phyloP scores from a whole-genome alignment of 108 stramenopile genomes.

The Licmophora abbreviata region DNA sequence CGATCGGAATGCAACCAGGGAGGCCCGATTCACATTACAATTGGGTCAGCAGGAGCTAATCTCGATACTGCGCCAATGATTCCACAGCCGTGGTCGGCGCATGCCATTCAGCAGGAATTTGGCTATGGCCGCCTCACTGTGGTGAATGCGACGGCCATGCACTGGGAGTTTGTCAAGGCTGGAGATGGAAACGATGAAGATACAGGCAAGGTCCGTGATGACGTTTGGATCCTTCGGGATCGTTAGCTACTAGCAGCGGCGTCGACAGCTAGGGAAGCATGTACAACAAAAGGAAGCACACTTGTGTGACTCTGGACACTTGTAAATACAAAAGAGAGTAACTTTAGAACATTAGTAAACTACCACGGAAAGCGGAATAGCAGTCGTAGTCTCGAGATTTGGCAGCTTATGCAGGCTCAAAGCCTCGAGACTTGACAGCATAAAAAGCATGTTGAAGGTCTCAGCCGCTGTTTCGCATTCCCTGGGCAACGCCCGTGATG shows the following conservation, averaged over 20 bases:
- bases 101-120: constrained; percentile 16
- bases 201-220: constrained; percentile 21
- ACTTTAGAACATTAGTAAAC: no score
- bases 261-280: no score
- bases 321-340: no score
- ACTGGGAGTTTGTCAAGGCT: constrained; percentile 38
- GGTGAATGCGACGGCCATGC: constrained; percentile 29
- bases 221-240: constrained; percentile 21
- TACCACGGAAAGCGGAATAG: no score
- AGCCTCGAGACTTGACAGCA: no score
- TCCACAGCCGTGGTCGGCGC: constrained; percentile 30
- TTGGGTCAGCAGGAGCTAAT: constrained; percentile 34
- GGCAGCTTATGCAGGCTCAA: no score
- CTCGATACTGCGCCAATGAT: constrained; percentile 18
- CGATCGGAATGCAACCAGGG: constrained; percentile 30
- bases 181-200: constrained; percentile 10
- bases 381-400: no score
- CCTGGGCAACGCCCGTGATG: constrained; percentile 92
- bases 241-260: no score
- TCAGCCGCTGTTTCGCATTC: constrained; percentile 97
- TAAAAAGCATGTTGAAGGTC: no score
- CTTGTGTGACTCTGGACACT: no score
- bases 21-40: constrained; percentile 52
- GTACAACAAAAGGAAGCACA: no score
- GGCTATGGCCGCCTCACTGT: constrained; percentile 50